Percentiles rank a stretch among this genome's conserved stretches.
These are phyloP conservation scores for Monilinia fructigena DNA, from an alignment of 2,329 filamentous ascomycete genomes.

Conservation along the genomic window DNA sequence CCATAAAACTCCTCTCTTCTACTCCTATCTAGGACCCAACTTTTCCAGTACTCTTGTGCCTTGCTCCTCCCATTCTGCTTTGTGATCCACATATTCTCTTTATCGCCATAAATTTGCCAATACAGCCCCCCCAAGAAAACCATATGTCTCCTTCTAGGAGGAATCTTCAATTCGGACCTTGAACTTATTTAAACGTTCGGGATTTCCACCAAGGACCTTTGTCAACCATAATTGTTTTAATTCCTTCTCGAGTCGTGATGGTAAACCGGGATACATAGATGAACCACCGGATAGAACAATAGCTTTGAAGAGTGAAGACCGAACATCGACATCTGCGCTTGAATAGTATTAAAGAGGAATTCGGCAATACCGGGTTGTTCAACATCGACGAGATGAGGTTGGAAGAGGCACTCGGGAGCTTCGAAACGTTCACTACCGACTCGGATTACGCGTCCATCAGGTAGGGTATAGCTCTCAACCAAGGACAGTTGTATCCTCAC, in stretches of 20 bases:
- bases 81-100: slow-evolving; percentile 98
- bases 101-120: slow-evolving; percentile 99
- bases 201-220: slow-evolving; percentile 83
- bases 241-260: slow-evolving; percentile 94
- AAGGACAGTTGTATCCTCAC: slow-evolving; percentile 94
- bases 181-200: slow-evolving; percentile 95
- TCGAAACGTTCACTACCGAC: slow-evolving; percentile 98
- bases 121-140: slow-evolving; percentile 98
- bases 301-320: slow-evolving; percentile 91
- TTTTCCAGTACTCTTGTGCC: slow-evolving; percentile 83
- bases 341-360: slow-evolving; percentile 98
- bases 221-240: slow-evolving; percentile 98
- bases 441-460: slow-evolving; percentile 91
- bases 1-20: slow-evolving; percentile 16
- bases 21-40: slow-evolving; percentile 73
- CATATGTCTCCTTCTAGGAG: slow-evolving; percentile 94
- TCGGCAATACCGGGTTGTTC: slow-evolving; percentile 96
- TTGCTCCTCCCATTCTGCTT: slow-evolving; percentile 98
- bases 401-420: slow-evolving; percentile 96
- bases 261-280: slow-evolving; percentile 98
- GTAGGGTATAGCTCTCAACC: slow-evolving; percentile 95
- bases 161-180: slow-evolving; percentile 98
- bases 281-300: slow-evolving; percentile 94
- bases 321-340: slow-evolving; percentile 94
- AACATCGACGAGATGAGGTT: slow-evolving; percentile 95